Evolutionary conservation across 345 rosid genomes (phyloP).

Genomic region (Pseudoturritis turrita): DNA sequence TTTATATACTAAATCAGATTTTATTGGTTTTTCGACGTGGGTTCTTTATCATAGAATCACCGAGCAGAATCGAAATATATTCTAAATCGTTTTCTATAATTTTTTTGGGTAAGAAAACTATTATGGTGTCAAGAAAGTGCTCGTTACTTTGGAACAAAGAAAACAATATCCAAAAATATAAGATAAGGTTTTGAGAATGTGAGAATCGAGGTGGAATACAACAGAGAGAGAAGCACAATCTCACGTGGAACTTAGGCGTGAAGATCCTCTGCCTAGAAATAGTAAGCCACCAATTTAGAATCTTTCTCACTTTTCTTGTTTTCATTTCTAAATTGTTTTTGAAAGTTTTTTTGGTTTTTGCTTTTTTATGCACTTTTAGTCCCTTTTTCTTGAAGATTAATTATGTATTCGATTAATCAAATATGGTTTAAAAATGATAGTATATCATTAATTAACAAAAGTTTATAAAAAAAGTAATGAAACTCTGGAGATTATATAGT

Average conservation of each 20-base stretch:
- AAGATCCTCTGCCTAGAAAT: constrained; percentile 24
- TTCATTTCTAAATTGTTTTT: neutral
- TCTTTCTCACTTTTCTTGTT: constrained; percentile 15
- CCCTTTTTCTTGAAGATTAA: neutral
- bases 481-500: no score
- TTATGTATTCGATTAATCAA: neutral
- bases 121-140: constrained; percentile 19
- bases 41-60: neutral
- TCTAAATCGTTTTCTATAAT: neutral
- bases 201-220: constrained; percentile 32
- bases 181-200: constrained; percentile 30
- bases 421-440: neutral
- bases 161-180: constrained; percentile 19
- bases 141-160: constrained; percentile 19
- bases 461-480: neutral
- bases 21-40: neutral
- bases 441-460: neutral
- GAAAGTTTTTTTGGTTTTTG: neutral
- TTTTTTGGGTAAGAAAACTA: neutral
- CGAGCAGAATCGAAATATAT: neutral
- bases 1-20: no score
- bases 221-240: constrained; percentile 29
- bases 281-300: constrained; percentile 29
- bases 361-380: neutral
- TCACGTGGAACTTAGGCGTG: constrained; percentile 32